These are phyloP conservation scores for Trypanosoma boissoni DNA, from an alignment of 208 protist species.

Conservation along the genomic window DNA sequence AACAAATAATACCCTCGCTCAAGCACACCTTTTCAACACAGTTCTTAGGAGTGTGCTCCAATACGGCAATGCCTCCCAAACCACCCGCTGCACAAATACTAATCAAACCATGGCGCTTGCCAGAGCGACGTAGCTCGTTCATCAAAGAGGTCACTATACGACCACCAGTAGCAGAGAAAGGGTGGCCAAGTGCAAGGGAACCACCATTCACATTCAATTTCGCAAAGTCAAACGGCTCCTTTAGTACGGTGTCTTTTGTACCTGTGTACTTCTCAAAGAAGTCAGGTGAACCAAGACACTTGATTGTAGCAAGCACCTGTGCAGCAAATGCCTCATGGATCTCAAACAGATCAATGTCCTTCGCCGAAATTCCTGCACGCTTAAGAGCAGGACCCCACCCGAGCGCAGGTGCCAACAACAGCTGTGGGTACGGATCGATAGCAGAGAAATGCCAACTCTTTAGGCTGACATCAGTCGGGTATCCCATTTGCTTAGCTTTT, in stretches of 20 bases:
- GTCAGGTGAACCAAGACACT: slow-evolving; percentile 60
- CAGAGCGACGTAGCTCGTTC: slow-evolving; percentile 76
- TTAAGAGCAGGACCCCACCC: slow-evolving; percentile 71
- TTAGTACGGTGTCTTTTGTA: slow-evolving; percentile 32
- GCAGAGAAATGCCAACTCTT: slow-evolving; percentile 72
- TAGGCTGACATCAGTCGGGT: slow-evolving; percentile 60
- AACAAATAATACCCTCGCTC: no score
- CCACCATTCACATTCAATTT: slow-evolving; percentile 83
- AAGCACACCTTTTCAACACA: neutral
- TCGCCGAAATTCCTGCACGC: slow-evolving; percentile 55
- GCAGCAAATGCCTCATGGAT: slow-evolving; percentile 90
- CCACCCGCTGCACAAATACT: slow-evolving; percentile 90
- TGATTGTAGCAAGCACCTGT: slow-evolving; percentile 81
- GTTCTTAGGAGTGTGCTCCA: slow-evolving; percentile 58
- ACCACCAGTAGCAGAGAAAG: slow-evolving; percentile 86
- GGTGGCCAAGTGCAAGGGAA: slow-evolving; percentile 82
- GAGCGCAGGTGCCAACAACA: slow-evolving; percentile 80
- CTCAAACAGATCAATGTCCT: slow-evolving; percentile 87
- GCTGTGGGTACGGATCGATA: slow-evolving; percentile 86
- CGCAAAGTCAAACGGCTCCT: slow-evolving; percentile 50
- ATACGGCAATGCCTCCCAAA: slow-evolving; percentile 63
- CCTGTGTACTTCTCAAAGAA: slow-evolving; percentile 62
- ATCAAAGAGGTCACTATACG: slow-evolving; percentile 70
- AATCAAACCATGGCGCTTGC: slow-evolving; percentile 72
- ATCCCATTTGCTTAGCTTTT: slow-evolving; percentile 74